Evolutionary conservation across 352 stramenopile species (phyloP), one percentile per base, ranked within the genome.

Genomic region (Phytophthora tubulina): DNA sequence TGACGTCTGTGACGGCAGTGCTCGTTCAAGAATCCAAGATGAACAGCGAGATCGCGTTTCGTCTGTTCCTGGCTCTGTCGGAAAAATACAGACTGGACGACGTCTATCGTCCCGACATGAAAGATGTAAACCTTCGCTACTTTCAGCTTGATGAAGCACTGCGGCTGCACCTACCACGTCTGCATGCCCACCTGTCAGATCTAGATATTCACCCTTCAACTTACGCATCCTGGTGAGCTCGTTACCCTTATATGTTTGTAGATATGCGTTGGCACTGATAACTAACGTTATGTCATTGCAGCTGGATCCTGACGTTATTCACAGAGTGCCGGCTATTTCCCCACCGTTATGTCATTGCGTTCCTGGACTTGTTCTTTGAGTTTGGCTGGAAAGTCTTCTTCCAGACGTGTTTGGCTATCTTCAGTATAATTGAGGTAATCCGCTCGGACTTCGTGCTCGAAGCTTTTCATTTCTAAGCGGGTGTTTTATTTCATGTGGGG

Each of bases 271-370:
- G 36, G 36, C 36, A 13, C 36, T 42, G 9, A n/a, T 4, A 58
- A 36, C 42, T 63, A 36, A 67, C 44, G 2, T 35, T 3, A 39
- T 53, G 31, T 45, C 5, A 7, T 59, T 48, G 30, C 44, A 87
- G 80, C 54, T 87, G 80, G 80, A 82, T 87, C 32, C 44, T 87
- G 52, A 87, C 78, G 17, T 61, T 85, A n/a, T 87, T 87, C 48
- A 85, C 80, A 39, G 78, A 87, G 50, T 82, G 75, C 14, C 75
- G 78, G 15, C 49, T 87, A 48, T 67, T 87, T 6, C 73, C 75
- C 2, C 73, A 84, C 38, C 63, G 70, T 15, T 81, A 72, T 58
- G 75, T 82, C 7, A 58, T 87, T 48, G 55, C 52, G 3, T 84
- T 87, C 41, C 46, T 87, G 27, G 75, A 87, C 56, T 56, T 87